phyloP scores from a whole-genome alignment of 2,329 filamentous ascomycete species.

The Cordyceps tenuipes region DNA sequence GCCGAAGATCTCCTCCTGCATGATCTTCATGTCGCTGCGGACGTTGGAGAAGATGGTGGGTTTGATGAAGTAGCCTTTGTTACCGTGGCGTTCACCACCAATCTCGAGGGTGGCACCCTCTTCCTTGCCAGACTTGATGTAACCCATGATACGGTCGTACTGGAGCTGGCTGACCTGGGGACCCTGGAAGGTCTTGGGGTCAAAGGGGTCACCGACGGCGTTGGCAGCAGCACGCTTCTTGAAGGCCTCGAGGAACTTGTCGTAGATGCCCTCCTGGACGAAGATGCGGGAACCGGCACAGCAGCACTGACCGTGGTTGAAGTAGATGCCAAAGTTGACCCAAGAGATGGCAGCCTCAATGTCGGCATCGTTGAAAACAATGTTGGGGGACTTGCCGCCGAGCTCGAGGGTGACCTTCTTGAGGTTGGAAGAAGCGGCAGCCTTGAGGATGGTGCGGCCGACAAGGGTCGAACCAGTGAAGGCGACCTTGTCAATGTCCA shows the following conservation, averaged over 20 bases:
- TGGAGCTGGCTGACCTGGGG: constrained; percentile 74
- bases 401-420: constrained; percentile 73
- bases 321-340: constrained; percentile 60
- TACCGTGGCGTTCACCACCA: constrained; percentile 42
- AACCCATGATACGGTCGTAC: constrained; percentile 75
- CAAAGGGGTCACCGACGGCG: constrained; percentile 71
- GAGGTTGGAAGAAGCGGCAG: constrained; percentile 61
- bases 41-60: constrained; percentile 80
- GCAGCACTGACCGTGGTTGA: constrained; percentile 52
- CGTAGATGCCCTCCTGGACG: constrained; percentile 74
- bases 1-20: constrained; percentile 82
- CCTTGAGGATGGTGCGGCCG: constrained; percentile 66
- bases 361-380: constrained; percentile 65
- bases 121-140: constrained; percentile 55
- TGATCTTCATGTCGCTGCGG: constrained; percentile 72
- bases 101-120: constrained; percentile 51
- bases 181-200: constrained; percentile 68
- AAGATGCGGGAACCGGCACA: constrained; percentile 72
- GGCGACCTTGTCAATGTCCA: constrained; percentile 70
- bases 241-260: constrained; percentile 71
- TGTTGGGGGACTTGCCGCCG: constrained; percentile 68
- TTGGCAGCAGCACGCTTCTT: constrained; percentile 63
- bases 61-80: constrained; percentile 77
- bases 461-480: constrained; percentile 67
- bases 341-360: constrained; percentile 65